phyloP scores from a whole-genome alignment of 2,329 filamentous ascomycete species.

The Dactylellina sp. region DNA sequence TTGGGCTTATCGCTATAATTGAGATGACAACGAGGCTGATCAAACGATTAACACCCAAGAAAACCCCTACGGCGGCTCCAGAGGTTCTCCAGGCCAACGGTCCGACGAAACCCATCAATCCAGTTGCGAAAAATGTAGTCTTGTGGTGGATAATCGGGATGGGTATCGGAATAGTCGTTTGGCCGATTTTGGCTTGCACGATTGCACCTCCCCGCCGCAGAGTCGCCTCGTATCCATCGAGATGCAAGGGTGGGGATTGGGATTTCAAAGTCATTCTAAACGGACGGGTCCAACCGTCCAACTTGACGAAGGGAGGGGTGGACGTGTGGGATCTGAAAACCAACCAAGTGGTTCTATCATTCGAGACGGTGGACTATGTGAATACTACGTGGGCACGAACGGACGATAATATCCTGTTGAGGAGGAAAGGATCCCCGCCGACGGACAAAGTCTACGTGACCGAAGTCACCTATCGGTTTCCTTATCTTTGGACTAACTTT shows the following conservation, averaged over 20 bases:
- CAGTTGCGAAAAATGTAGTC: background rate
- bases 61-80: no score
- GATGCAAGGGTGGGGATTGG: slow-evolving; percentile 29
- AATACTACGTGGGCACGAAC: slow-evolving; percentile 37
- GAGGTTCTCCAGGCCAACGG: no score
- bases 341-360: background rate
- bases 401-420: slow-evolving; percentile 23
- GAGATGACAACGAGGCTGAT: background rate
- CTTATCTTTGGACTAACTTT: slow-evolving; percentile 33
- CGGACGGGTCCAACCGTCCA: slow-evolving; percentile 16
- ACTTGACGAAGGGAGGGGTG: slow-evolving; percentile 33
- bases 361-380: slow-evolving; percentile 24
- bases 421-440: background rate
- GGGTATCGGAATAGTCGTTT: slow-evolving; percentile 12
- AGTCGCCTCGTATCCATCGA: slow-evolving; percentile 10
- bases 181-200: slow-evolving; percentile 39
- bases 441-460: slow-evolving; percentile 17
- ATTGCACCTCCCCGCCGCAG: slow-evolving; percentile 20
- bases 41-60: no score
- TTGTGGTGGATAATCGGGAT: background rate
- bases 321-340: slow-evolving; percentile 20
- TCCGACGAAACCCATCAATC: background rate
- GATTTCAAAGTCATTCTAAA: slow-evolving; percentile 39
- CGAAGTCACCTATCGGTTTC: slow-evolving; percentile 22
- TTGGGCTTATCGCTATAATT: background rate